Conservation (phyloP, 140 eudicot species). For the Ambrosia hybrid region DNA sequence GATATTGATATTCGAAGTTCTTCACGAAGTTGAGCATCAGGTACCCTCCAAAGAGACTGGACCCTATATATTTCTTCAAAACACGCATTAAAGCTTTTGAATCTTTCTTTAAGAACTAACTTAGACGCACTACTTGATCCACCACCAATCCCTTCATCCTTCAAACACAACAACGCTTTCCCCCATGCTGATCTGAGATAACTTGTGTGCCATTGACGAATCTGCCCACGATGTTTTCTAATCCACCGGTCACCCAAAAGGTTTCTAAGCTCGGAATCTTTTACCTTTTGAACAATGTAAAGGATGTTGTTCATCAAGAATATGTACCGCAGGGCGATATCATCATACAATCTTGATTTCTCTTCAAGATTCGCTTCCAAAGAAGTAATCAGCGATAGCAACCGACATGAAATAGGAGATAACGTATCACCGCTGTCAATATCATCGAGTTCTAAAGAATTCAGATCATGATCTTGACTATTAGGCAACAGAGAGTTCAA, state of each 20-base stretch:
- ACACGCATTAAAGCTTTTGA: background rate
- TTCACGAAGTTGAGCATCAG: background rate
- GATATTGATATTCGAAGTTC: background rate
- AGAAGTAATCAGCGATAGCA: constrained; percentile 57
- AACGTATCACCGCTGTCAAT: constrained; percentile 41
- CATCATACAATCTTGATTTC: background rate
- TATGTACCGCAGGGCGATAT: background rate
- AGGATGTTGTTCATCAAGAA: background rate
- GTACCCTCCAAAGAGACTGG: background rate
- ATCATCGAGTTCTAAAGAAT: constrained; percentile 31
- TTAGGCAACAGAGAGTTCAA: background rate
- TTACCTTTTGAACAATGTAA: background rate
- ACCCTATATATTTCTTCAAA: background rate
- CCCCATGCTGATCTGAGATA: background rate
- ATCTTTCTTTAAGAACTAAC: background rate
- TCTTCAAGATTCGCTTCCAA: background rate
- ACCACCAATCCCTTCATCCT: background rate
- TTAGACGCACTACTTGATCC: background rate
- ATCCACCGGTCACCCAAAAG: background rate
- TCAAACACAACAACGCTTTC: background rate
- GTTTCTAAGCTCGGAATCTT: background rate
- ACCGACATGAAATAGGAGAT: constrained; percentile 57
- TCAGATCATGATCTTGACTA: background rate
- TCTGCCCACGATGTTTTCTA: background rate
- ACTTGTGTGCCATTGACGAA: background rate